Evolutionary conservation across 805 yeast species (phyloP), one percentile per base, ranked within the genome.

Genomic region (Starmerella gropengiesseri): DNA sequence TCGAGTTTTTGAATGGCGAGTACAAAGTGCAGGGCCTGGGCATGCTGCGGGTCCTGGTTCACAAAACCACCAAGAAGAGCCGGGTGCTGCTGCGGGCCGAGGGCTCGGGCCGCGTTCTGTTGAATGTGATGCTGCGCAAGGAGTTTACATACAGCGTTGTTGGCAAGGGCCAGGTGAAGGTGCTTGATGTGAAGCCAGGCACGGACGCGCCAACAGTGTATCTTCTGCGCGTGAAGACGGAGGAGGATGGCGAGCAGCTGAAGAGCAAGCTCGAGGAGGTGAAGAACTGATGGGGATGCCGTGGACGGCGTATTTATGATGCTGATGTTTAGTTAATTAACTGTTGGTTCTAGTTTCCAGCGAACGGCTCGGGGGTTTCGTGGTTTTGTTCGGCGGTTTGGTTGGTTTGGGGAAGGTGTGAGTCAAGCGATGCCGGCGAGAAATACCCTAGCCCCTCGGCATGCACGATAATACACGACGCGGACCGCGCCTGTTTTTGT

Each of bases 61-160:
- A 79, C 54, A 70, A 70, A 40, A 69, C 65, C 2, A 77, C 80
- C 8, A 64, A 67, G 18, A 83, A 83, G 56, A 58, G 77, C 3
- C 75, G 97, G 59, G 63, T 83, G 12, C 64, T 89, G 28, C 71
- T 89, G 17, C 75, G 97, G 55, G 83, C 95, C 0, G 97, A 87
- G 44, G 95, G 95, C 22, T 77, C 85, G 30, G 79, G 81, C 30
- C 73, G 94, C 53, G 77, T 86, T 13, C 60, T 89, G 35, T 62
- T 89, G 46, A 89, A 89, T 58, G 66, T 77, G 12, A 62, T 68
- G n/a, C 60, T 86, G 9, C 65, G 73, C 8, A 70, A 70, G 41
- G 74, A 73, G 39, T 64, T 84, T 45, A 66, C 65, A 1, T 87
- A 85, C 58, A 66, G 71, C 9, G 67, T 73, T 3, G 65, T 44